Evolutionary conservation across 768 basidiomycete species (phyloP).

Genomic region (Lentinula detonsa): DNA sequence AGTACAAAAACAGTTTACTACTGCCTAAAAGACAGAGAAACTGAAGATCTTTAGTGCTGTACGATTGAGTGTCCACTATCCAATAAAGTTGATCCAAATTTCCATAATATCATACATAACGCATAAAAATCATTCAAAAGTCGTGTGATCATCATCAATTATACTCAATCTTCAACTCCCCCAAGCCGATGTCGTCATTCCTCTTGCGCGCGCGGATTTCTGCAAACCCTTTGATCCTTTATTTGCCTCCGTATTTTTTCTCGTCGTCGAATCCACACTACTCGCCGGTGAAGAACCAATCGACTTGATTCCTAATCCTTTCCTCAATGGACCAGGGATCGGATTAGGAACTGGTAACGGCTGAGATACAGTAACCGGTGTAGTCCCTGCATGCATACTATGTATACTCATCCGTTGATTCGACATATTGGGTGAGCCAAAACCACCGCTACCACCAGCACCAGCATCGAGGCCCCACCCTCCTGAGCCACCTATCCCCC

Average conservation of each 20-base stretch:
- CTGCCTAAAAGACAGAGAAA: too few species aligned
- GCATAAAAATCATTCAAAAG: background rate
- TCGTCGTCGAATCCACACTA: background rate
- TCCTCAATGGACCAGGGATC: background rate
- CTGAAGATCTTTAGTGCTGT: too few species aligned
- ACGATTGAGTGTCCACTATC: too few species aligned
- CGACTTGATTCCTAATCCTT: background rate
- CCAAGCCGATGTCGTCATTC: background rate
- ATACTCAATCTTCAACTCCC: background rate
- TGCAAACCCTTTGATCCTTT: background rate
- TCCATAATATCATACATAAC: background rate
- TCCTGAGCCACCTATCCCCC: background rate
- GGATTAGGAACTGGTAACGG: conserved; percentile 5
- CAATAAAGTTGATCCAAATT: too few species aligned
- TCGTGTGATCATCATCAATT: background rate
- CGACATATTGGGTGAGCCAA: background rate
- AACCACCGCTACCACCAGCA: background rate
- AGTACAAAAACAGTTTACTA: too few species aligned
- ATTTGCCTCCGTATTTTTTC: background rate
- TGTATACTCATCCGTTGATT: background rate
- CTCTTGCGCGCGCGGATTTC: background rate
- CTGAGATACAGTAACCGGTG: background rate
- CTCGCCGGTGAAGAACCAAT: background rate
- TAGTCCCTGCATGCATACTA: conserved; percentile 4
- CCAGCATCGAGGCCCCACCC: background rate